A percentile compares a stretch with the other conserved stretches of the same genome.
phyloP scores from a whole-genome alignment of 345 rosid species.

The Euphorbia lathyris region DNA sequence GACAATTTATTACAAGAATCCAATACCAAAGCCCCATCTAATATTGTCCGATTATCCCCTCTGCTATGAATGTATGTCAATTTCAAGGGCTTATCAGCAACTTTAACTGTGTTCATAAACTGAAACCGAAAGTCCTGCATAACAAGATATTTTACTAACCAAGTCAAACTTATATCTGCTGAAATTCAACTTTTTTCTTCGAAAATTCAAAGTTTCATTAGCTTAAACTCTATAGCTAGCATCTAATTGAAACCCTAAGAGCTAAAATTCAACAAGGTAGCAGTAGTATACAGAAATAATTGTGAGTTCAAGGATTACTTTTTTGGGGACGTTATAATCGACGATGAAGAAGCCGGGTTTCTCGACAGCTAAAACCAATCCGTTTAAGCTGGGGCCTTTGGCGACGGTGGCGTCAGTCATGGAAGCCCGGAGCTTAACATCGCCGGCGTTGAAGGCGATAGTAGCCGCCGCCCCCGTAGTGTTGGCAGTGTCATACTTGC shows the following conservation, averaged over 20 bases:
- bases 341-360: slow-evolving; percentile 79
- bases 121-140: slow-evolving; percentile 84
- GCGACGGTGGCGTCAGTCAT: slow-evolving; percentile 79
- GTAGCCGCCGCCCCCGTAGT: slow-evolving; percentile 50
- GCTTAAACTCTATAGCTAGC: neutral
- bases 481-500: slow-evolving; percentile 57
- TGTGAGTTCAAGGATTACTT: no score
- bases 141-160: neutral
- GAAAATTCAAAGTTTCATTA: neutral
- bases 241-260: slow-evolving; percentile 3
- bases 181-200: neutral
- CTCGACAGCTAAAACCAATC: slow-evolving; percentile 67
- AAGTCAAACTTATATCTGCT: neutral
- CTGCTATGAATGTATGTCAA: slow-evolving; percentile 72
- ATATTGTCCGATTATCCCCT: slow-evolving; percentile 57
- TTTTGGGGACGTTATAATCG: slow-evolving; percentile 78
- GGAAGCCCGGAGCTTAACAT: slow-evolving; percentile 71
- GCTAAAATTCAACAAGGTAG: neutral
- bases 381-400: slow-evolving; percentile 75
- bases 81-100: slow-evolving; percentile 78
- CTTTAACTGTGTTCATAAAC: slow-evolving; percentile 74
- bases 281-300: neutral
- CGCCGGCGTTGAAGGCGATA: slow-evolving; percentile 54
- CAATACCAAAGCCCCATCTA: slow-evolving; percentile 60
- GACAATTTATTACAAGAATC: slow-evolving; percentile 77